Percentiles rank a stretch among this genome's conserved stretches.
phyloP scores from a whole-genome alignment of 2,329 filamentous ascomycete species.

The Erysiphe pisi region DNA sequence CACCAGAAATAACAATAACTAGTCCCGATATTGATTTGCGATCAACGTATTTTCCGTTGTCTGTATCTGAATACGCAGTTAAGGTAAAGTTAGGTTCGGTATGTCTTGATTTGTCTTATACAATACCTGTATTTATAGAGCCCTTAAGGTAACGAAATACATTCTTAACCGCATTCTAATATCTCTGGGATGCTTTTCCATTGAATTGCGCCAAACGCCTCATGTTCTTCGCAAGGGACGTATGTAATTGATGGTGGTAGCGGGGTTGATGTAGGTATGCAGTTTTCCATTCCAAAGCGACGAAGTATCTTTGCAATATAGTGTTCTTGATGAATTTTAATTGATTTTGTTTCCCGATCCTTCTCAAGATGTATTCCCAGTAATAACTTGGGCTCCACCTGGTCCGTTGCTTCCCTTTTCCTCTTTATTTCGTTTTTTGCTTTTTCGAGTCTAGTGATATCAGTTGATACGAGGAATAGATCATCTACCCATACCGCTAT shows the following conservation, averaged over 20 bases:
- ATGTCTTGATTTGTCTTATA: not conserved
- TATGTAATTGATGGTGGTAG: not conserved
- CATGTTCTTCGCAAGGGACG: not conserved
- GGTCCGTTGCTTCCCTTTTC: not conserved
- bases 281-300: not conserved
- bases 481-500: not conserved
- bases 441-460: no score
- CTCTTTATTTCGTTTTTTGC: no score
- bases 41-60: not conserved
- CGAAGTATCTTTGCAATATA: not conserved
- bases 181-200: not conserved
- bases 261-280: not conserved
- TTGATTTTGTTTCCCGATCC: not conserved
- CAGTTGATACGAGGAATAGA: not conserved
- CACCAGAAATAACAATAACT: not conserved
- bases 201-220: not conserved
- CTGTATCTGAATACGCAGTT: not conserved
- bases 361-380: not conserved
- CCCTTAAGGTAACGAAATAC: not conserved
- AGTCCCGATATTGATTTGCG: constrained; percentile 2
- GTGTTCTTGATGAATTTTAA: not conserved
- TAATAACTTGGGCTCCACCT: not conserved
- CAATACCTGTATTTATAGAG: not conserved
- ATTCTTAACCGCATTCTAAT: not conserved
- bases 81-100: not conserved